Base-by-base conservation (phyloP, 306 rosid genomes). In the Medicago truncatula region DNA sequence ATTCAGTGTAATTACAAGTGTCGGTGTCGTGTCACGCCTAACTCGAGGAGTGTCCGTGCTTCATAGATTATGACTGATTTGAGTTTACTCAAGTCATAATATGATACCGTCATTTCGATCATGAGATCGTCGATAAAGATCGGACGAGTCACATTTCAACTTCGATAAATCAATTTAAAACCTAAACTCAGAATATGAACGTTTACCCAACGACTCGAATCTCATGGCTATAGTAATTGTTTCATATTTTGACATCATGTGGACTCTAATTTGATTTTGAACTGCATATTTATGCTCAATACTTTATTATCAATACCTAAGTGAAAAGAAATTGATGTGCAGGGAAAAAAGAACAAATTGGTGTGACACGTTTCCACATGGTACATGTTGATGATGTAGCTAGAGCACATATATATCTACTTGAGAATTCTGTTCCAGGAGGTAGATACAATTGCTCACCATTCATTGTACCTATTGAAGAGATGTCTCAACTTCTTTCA, bases 361-460 rank as follows among this genome's bases (percentile, higher is more conserved):
- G 73, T 5, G 17, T 76, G 49, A 81, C 38, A n/a, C 78, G 78
- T 44, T 20, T 59, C 56, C 67, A 76, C 76, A 21, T 89, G 83
- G 96, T 83, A 18, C 88, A 91, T 75, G 89, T 85, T 15, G 92
- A 89, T 57, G 97, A 92, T 53, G 76, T 85, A 21, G 87, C 84
- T 1, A 81, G 92, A 47, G 85, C 92, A 58, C 89, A 89, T 17
- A 86, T 90, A 15, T 87, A 81, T 67, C 82, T 87, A 15, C 81
- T 90, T 28, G 92, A 90, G 76, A 76, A 85, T 60, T 79, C 89
- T 25, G 73, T 74, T 76, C 86, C 84, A 3, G 82, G 73, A 17
- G 96, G 93, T 21, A 83, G 93, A 67, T 92, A 85, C 40, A 85
- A 73, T 83, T 92, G 97, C 28, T 87, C 92, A 25, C 75, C 86